phyloP scores from a whole-genome alignment of 306 rosid species.

The Glycine tomentella region DNA sequence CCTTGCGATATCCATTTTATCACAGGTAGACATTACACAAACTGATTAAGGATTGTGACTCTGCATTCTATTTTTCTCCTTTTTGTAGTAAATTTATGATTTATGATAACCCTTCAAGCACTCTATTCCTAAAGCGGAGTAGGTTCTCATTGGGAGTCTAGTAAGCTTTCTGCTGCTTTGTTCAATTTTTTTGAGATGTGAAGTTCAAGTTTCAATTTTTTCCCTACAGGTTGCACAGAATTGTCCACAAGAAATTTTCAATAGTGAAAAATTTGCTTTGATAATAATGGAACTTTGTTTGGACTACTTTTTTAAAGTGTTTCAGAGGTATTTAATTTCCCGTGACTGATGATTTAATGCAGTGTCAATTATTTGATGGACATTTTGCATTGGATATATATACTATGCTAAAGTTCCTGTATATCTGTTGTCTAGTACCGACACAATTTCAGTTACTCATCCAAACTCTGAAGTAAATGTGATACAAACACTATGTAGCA shows the following conservation, averaged over 20 bases:
- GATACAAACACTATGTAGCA: conserved; percentile 62
- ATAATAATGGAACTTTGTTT: conserved; percentile 76
- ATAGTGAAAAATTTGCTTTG: conserved; percentile 67
- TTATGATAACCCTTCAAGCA: conserved; percentile 14
- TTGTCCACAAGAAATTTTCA: conserved; percentile 75
- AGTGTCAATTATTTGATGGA: conserved; percentile 35
- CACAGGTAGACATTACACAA: conserved; percentile 67
- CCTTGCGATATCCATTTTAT: conserved; percentile 74
- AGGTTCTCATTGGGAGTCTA: conserved; percentile 35
- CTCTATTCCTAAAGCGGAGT: conserved; percentile 29
- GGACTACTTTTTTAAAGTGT: conserved; percentile 64
- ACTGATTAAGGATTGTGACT: conserved; percentile 37
- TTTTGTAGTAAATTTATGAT: conserved; percentile 4
- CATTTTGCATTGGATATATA: conserved; percentile 16
- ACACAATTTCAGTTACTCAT: conserved; percentile 50
- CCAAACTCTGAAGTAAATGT: conserved; percentile 59
- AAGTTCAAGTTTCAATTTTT: conserved; percentile 51
- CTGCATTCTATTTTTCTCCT: conserved; percentile 37
- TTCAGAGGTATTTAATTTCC: conserved; percentile 60
- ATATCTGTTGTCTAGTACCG: conserved; percentile 59
- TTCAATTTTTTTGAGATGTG: conserved; percentile 24
- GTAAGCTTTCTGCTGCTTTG: conserved; percentile 30
- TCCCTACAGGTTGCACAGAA: conserved; percentile 75
- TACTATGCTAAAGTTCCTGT: conserved; percentile 44
- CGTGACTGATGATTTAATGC: conserved; percentile 10